Conservation (phyloP, 805 yeast species). For the Metschnikowia continentalis region DNA sequence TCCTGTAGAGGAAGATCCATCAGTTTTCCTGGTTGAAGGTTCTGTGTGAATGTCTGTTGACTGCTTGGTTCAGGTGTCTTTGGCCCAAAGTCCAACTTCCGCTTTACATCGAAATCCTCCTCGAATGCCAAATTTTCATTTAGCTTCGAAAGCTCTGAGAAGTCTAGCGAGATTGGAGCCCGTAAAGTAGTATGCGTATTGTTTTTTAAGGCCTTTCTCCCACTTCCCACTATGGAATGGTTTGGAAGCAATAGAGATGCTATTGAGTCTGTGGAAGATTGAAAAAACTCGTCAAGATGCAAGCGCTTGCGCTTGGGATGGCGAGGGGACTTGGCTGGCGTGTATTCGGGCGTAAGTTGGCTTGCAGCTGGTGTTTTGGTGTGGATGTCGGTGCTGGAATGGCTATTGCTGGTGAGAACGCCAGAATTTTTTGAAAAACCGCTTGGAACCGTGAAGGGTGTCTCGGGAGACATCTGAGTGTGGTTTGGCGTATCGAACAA, state of each 20-base stretch:
- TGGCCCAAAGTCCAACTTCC: neutral
- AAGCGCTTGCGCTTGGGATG: conserved; percentile 17
- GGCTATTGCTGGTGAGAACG: neutral
- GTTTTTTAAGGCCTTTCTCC: conserved; percentile 21
- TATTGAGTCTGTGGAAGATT: conserved; percentile 17
- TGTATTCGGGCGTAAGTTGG: conserved; percentile 27
- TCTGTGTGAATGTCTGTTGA: no score
- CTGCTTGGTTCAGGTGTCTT: neutral
- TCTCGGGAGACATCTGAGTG: neutral
- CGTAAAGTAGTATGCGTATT: conserved; percentile 5
- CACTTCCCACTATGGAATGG: conserved; percentile 37
- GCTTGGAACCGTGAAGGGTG: neutral
- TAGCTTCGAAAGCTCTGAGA: conserved; percentile 17
- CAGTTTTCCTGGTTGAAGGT: neutral
- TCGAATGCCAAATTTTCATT: conserved; percentile 27
- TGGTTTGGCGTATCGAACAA: conserved; percentile 3
- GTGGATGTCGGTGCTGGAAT: no score
- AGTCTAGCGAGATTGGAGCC: conserved; percentile 15
- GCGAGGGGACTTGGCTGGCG: conserved; percentile 30
- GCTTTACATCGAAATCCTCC: conserved; percentile 14
- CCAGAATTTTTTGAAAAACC: neutral
- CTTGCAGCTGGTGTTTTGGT: neutral
- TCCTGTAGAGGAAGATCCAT: neutral
- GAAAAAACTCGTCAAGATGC: conserved; percentile 10
- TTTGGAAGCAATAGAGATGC: conserved; percentile 30